phyloP scores from a whole-genome alignment of 371 early-diverging fungal species.

The Zopfochytrium polystomum region DNA sequence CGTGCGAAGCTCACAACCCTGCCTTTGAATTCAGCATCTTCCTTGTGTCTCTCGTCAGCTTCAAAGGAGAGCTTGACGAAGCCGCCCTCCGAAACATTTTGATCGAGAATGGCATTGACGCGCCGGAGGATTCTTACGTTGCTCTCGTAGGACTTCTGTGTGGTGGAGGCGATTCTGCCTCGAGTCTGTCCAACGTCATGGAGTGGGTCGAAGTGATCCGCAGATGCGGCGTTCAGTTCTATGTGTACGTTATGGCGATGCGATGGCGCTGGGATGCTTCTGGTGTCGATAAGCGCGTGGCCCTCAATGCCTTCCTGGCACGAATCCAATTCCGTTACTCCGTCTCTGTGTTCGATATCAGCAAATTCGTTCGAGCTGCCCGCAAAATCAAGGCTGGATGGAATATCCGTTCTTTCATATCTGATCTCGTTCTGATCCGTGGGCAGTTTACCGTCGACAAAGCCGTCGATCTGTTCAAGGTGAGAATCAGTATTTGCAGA shows the following conservation, averaged over 20 bases:
- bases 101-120: constrained; percentile 8
- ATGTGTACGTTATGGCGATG: constrained; percentile 5
- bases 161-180: constrained; percentile 9
- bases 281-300: constrained; percentile 5
- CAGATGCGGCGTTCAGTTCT: constrained; percentile 10
- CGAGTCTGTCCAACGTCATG: neutral
- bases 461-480: constrained; percentile 12
- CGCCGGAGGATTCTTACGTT: constrained; percentile 10
- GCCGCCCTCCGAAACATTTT: constrained; percentile 1
- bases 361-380: neutral
- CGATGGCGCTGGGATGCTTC: constrained; percentile 12
- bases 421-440: neutral
- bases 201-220: constrained; percentile 15
- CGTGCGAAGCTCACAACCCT: constrained; percentile 14
- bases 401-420: constrained; percentile 1
- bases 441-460: constrained; percentile 10
- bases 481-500: neutral
- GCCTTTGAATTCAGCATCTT: constrained; percentile 11
- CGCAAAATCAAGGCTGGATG: constrained; percentile 2
- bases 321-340: neutral
- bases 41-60: constrained; percentile 3
- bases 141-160: constrained; percentile 15
- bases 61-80: constrained; percentile 2
- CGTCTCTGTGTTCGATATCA: constrained; percentile 7
- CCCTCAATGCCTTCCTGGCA: constrained; percentile 15